Conservation (phyloP, 306 rosid species). For the Cicer pinnatifidum region DNA sequence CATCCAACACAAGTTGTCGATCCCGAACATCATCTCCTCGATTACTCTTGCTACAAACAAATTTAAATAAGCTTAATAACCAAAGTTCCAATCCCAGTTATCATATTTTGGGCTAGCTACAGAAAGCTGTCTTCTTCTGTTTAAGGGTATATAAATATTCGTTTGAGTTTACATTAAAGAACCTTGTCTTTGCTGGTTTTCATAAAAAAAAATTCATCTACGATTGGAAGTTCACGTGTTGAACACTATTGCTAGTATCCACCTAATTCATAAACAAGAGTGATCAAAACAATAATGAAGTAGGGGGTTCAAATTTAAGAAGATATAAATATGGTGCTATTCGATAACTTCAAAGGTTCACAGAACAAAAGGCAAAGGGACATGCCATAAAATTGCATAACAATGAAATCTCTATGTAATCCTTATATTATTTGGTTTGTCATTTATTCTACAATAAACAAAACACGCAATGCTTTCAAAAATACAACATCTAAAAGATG, state of each 20-base stretch:
- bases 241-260: constrained; percentile 38
- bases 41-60: constrained; percentile 77
- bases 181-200: constrained; percentile 24
- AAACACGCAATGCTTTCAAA: constrained; percentile 30
- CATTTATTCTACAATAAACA: constrained; percentile 15
- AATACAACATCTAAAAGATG: constrained; percentile 14
- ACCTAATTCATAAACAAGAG: constrained; percentile 31
- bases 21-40: constrained; percentile 97
- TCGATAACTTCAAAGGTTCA: constrained; percentile 11
- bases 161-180: constrained; percentile 24
- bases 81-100: constrained; percentile 29
- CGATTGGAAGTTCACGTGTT: constrained; percentile 34
- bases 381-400: neutral
- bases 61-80: constrained; percentile 37
- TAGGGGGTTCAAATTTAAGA: constrained; percentile 9
- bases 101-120: constrained; percentile 22
- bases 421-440: neutral
- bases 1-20: constrained; percentile 94
- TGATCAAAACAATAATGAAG: constrained; percentile 25
- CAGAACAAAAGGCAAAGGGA: constrained; percentile 26
- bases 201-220: constrained; percentile 30
- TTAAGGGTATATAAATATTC: constrained; percentile 10
- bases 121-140: constrained; percentile 26
- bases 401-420: constrained; percentile 15
- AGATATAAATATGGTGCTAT: neutral